These are phyloP conservation scores for Trifolium fragiferum DNA, from an alignment of 306 rosid species.

Conservation along the genomic window DNA sequence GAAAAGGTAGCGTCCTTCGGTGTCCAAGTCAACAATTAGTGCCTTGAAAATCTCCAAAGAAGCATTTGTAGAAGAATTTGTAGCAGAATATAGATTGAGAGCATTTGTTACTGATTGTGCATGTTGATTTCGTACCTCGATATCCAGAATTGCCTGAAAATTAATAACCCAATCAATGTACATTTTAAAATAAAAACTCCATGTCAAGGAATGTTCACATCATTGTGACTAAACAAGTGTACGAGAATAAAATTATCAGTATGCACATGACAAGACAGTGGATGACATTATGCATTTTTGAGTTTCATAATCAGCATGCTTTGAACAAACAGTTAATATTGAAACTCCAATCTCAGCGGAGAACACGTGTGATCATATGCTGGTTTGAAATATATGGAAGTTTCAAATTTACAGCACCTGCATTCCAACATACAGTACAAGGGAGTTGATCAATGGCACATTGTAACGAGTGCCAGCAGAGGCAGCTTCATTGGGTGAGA, in stretches of 20 bases:
- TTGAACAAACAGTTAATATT: constrained; percentile 12
- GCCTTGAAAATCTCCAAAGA: constrained; percentile 90
- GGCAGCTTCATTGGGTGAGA: constrained; percentile 73
- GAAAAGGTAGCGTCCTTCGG: constrained; percentile 98
- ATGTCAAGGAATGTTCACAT: constrained; percentile 2
- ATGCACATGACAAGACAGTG: not conserved
- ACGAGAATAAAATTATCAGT: constrained; percentile 7
- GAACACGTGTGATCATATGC: constrained; percentile 5
- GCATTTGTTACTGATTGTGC: constrained; percentile 58
- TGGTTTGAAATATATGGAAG: not conserved
- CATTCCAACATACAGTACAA: constrained; percentile 94
- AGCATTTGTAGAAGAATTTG: constrained; percentile 44
- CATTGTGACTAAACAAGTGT: not conserved
- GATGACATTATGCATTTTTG: not conserved
- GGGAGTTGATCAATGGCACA: constrained; percentile 92
- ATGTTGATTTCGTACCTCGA: constrained; percentile 77
- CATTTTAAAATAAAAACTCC: not conserved
- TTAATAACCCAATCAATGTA: constrained; percentile 14
- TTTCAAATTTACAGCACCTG: constrained; percentile 62
- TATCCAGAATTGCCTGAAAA: constrained; percentile 90
- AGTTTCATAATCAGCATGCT: not conserved
- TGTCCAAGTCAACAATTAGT: constrained; percentile 76
- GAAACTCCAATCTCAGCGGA: not conserved
- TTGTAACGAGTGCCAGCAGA: constrained; percentile 92
- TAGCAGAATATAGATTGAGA: constrained; percentile 57